Percentiles rank a stretch among this genome's conserved stretches.
Evolutionary conservation across 345 rosid species (phyloP).

Genomic region (Brassica napus): DNA sequence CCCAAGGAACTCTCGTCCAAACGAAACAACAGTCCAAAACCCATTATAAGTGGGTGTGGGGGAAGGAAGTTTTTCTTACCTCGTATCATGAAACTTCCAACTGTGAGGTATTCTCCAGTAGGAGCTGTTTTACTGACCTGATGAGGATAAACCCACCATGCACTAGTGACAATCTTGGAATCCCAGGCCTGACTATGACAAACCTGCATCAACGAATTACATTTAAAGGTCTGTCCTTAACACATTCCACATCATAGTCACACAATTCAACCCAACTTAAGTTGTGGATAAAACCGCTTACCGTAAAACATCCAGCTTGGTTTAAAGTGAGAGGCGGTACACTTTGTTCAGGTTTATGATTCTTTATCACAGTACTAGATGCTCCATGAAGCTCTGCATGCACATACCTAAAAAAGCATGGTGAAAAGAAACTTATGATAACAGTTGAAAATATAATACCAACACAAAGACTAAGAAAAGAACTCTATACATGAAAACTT

Average conservation of each 20-base stretch:
- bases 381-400: constrained; percentile 99
- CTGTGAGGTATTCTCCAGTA: constrained; percentile 97
- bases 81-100: constrained; percentile 98
- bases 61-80: constrained; percentile 98
- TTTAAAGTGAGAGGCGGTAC: constrained; percentile 92
- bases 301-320: constrained; percentile 98
- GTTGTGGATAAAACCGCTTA: constrained; percentile 33
- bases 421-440: background rate
- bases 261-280: constrained; percentile 4
- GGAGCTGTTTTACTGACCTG: constrained; percentile 99
- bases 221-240: constrained; percentile 15
- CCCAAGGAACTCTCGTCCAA: constrained; percentile 98
- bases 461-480: constrained; percentile 12
- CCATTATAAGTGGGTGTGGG: constrained; percentile 97
- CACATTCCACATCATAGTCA: constrained; percentile 16
- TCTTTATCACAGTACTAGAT: constrained; percentile 93
- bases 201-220: constrained; percentile 53
- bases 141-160: constrained; percentile 99
- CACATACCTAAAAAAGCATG: constrained; percentile 61
- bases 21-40: constrained; percentile 94
- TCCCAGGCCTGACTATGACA: constrained; percentile 99
- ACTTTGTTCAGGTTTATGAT: constrained; percentile 86
- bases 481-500: constrained; percentile 40
- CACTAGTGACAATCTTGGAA: constrained; percentile 96
- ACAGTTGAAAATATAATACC: background rate